Evolutionary conservation across 1,139 yeast genomes (phyloP), one percentile per base, ranked within the genome.

Genomic region (Torulaspora globosa): DNA sequence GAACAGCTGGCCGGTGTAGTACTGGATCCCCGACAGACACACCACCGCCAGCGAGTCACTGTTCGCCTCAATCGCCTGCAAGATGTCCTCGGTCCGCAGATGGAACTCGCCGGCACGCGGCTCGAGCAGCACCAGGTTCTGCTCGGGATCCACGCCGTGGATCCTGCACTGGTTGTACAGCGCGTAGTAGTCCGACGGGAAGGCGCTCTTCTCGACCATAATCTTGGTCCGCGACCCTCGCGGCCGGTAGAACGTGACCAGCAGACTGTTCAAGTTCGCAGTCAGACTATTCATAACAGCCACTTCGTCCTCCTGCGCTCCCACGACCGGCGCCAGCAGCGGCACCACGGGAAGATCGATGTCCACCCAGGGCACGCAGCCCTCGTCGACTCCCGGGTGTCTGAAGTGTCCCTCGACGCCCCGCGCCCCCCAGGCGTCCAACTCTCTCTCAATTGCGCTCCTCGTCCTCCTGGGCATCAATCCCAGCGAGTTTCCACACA

Each of bases 401-500:
- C 79, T 75, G 67, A 87, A 87, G 63, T 90, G 97, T 0, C 94
- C 78, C 51, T 85, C 89, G 3, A 90, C 97, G 0, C 82, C 97
- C 39, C 89, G 72, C 32, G 66, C 72, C 26, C 77, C 71, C 97
- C 97, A 90, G 0, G 94, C 95, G 51, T 79, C 76, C 36, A 90
- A 70, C 65, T 90, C 97, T 31, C 70, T 73, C 39, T 68, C 68
- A 11, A 90, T 71, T 16, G 88, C 85, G 2, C 57, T 55, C 24
- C 78, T 71, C 0, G 89, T 82, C 3, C 70, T 59, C 43, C 68
- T 70, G 0, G 97, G 97, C 94, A 88, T 85, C 49, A 90, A 69
- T 0, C 97, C 97, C 7, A 90, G 75, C 7, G 96, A 88, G 68
- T 90, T 89, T 5, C 97, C 97, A 66, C 96, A 87, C 44, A 90